Evolutionary conservation across 805 yeast species (phyloP).

Genomic region (Torulaspora quercuum): DNA sequence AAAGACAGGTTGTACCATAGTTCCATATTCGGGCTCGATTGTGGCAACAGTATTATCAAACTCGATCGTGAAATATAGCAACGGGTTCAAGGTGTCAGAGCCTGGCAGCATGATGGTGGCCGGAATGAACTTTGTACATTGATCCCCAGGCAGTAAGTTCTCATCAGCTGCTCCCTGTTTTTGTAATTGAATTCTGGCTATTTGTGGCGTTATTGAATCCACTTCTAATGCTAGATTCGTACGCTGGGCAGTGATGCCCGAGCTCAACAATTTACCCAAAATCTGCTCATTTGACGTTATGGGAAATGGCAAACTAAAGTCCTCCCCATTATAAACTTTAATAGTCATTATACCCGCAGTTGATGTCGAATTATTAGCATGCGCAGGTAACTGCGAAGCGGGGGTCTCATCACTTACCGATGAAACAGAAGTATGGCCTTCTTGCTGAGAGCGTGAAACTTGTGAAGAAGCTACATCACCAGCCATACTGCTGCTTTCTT

Average conservation of each 20-base stretch:
- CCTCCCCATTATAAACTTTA: slow-evolving; percentile 67
- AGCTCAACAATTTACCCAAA: slow-evolving; percentile 60
- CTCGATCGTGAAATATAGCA: slow-evolving; percentile 83
- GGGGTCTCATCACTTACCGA: slow-evolving; percentile 7
- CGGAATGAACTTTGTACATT: slow-evolving; percentile 42
- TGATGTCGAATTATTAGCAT: slow-evolving; percentile 26
- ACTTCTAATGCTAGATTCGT: slow-evolving; percentile 20
- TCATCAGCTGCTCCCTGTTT: slow-evolving; percentile 38
- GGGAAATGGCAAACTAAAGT: slow-evolving; percentile 66
- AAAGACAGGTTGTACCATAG: slow-evolving; percentile 74
- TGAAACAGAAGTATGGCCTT: slow-evolving; percentile 6
- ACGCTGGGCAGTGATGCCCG: slow-evolving; percentile 40
- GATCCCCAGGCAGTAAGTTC: slow-evolving; percentile 33
- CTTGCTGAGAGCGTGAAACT: slow-evolving; percentile 8
- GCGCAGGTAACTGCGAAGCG: slow-evolving; percentile 6
- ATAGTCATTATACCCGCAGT: slow-evolving; percentile 75
- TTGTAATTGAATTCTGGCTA: slow-evolving; percentile 26
- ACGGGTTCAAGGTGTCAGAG: slow-evolving; percentile 54
- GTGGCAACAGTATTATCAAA: slow-evolving; percentile 92
- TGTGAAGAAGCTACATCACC: slow-evolving; percentile 9
- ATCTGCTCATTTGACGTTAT: slow-evolving; percentile 62
- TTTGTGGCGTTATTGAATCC: slow-evolving; percentile 28
- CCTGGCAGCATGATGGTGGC: slow-evolving; percentile 54
- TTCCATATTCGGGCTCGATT: slow-evolving; percentile 81
- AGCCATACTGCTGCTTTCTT: slow-evolving; percentile 9